Percentiles rank a stretch among this genome's conserved stretches.
Evolutionary conservation across 805 yeast species (phyloP).

Genomic region (Nakazawaea siamensis): DNA sequence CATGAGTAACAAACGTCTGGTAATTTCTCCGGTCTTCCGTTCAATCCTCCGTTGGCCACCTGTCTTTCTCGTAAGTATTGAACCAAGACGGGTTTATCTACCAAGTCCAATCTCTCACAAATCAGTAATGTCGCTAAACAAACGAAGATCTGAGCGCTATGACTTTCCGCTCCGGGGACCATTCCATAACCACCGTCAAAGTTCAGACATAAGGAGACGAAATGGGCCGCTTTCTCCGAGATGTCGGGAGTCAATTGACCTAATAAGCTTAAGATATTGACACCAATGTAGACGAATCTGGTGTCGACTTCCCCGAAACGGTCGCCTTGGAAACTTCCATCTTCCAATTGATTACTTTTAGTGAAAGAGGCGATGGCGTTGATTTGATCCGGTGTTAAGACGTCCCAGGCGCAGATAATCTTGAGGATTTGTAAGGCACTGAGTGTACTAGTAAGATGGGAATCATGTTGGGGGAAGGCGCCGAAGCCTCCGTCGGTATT

Average conservation of each 20-base stretch:
- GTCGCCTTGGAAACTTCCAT: constrained; percentile 88
- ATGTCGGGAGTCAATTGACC: constrained; percentile 47
- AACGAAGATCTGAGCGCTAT: constrained; percentile 86
- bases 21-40: constrained; percentile 91
- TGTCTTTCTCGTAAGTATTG: constrained; percentile 95
- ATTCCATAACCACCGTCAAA: constrained; percentile 96
- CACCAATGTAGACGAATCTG: constrained; percentile 77
- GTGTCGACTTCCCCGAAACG: constrained; percentile 89
- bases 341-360: constrained; percentile 36
- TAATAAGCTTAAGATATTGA: constrained; percentile 64
- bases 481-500: constrained; percentile 74
- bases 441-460: constrained; percentile 76
- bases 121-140: constrained; percentile 79
- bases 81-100: constrained; percentile 43
- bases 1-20: constrained; percentile 98
- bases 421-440: constrained; percentile 79
- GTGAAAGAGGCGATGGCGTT: constrained; percentile 27
- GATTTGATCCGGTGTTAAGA: constrained; percentile 18
- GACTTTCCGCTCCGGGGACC: constrained; percentile 92
- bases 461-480: constrained; percentile 83
- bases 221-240: constrained; percentile 56
- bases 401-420: constrained; percentile 53
- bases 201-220: constrained; percentile 65
- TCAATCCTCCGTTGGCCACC: constrained; percentile 78
- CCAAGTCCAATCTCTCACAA: constrained; percentile 42